phyloP scores from a whole-genome alignment of 2,329 filamentous ascomycete species.

The Beauveria caledonica region DNA sequence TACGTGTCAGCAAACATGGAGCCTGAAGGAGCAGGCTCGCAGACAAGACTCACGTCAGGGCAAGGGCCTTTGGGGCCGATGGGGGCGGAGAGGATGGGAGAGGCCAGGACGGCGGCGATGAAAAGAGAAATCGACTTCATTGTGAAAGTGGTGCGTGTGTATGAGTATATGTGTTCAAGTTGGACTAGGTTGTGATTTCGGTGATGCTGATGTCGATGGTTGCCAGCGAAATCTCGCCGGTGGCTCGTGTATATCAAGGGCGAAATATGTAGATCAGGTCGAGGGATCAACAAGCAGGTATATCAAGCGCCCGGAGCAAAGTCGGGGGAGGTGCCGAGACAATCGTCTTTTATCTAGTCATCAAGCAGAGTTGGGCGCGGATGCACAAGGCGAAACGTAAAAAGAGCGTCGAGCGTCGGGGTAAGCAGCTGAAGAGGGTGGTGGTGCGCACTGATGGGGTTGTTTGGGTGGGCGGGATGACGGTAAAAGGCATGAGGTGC shows the following conservation, averaged over 20 bases:
- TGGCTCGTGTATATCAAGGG: not conserved
- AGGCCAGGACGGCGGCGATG: slow-evolving; percentile 13
- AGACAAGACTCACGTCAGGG: slow-evolving; percentile 21
- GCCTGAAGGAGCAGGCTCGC: not conserved
- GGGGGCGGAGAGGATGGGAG: slow-evolving; percentile 13
- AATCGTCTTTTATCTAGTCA: not conserved
- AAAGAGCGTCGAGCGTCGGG: not conserved
- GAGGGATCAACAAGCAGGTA: not conserved
- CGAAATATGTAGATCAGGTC: not conserved
- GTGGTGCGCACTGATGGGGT: slow-evolving; percentile 1
- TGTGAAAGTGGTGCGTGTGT: not conserved
- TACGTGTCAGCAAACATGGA: not conserved
- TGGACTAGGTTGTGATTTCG: too few species aligned
- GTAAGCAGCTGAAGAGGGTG: not conserved
- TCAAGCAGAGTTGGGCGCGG: not conserved
- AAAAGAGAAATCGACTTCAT: slow-evolving; percentile 19
- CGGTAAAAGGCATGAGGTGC: too few species aligned
- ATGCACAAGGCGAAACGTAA: not conserved
- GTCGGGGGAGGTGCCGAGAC: not conserved
- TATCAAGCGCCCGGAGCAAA: not conserved
- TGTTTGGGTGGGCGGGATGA: not conserved
- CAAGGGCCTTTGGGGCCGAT: slow-evolving; percentile 27
- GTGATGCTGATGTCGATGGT: not conserved
- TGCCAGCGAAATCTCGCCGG: not conserved
- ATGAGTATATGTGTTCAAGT: not conserved